A percentile compares a stretch with the other conserved stretches of the same genome.
Evolutionary conservation across 1,284 basidiomycete species (phyloP).

Genomic region (Hemileia vastatrix): DNA sequence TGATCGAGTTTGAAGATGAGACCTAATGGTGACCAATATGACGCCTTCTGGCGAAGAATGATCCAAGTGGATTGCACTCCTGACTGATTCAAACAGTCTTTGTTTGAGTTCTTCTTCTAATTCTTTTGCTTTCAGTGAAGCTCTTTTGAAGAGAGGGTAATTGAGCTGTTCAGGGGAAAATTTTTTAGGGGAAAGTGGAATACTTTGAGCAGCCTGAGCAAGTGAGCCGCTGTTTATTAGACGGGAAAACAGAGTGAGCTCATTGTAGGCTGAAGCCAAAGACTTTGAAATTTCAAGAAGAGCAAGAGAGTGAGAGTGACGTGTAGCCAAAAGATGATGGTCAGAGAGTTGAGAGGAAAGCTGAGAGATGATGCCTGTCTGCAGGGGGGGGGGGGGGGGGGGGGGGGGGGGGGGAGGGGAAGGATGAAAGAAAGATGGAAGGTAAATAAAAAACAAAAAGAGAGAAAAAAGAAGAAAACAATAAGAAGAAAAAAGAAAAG

Average conservation of each 20-base stretch:
- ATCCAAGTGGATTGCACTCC: neutral
- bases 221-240: conserved; percentile 8
- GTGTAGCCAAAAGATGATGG: conserved; percentile 7
- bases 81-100: conserved; percentile 17
- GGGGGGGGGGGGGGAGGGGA: neutral
- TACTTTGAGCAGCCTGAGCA: neutral
- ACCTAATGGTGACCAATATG: neutral
- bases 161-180: neutral
- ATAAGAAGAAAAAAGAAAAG: too few relatives aligned
- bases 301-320: conserved; percentile 5
- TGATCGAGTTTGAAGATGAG: neutral
- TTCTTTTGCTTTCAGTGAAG: conserved; percentile 7
- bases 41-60: neutral
- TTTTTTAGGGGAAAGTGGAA: conserved; percentile 3
- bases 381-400: neutral
- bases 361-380: conserved; percentile 11
- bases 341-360: conserved; percentile 3
- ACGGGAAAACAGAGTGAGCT: neutral
- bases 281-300: conserved; percentile 7
- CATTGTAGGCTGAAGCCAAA: conserved; percentile 9
- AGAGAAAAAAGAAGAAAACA: too few relatives aligned
- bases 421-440: neutral
- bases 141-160: conserved; percentile 10
- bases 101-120: conserved; percentile 23
- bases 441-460: conserved; percentile 11